These are phyloP conservation scores for Opeltia flavorubescens DNA, from an alignment of 495 filamentous ascomycete genomes.

Conservation along the genomic window DNA sequence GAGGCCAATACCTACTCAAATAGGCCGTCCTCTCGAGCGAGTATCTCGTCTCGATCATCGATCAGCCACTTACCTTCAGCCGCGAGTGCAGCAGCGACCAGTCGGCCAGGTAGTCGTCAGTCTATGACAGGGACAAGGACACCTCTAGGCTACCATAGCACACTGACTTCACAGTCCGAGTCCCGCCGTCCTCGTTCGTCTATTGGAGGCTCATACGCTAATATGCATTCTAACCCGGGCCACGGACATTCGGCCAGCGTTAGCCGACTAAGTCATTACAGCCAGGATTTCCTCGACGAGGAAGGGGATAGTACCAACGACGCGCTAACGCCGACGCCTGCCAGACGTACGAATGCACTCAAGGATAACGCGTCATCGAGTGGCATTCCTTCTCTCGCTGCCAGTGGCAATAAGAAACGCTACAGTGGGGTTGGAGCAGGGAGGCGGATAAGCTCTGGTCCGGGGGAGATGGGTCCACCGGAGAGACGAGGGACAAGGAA, in stretches of 20 bases:
- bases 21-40: constrained; percentile 34
- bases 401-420: constrained; percentile 33
- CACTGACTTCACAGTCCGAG: constrained; percentile 21
- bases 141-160: constrained; percentile 35
- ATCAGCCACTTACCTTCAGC: constrained; percentile 12
- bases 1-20: constrained; percentile 18
- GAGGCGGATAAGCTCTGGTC: constrained; percentile 30
- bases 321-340: constrained; percentile 34
- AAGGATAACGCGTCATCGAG: constrained; percentile 34
- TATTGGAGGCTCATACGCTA: constrained; percentile 28
- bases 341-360: constrained; percentile 35
- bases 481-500: constrained; percentile 28
- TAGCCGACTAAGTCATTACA: constrained; percentile 19
- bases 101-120: constrained; percentile 51
- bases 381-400: constrained; percentile 28
- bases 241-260: constrained; percentile 28
- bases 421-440: constrained; percentile 16
- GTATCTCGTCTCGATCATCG: constrained; percentile 25
- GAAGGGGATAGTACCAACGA: constrained; percentile 15
- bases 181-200: constrained; percentile 39
- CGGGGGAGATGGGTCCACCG: constrained; percentile 40
- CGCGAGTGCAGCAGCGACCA: constrained; percentile 28
- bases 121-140: constrained; percentile 54
- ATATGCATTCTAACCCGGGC: constrained; percentile 16
- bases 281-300: constrained; percentile 5